Base-by-base conservation (phyloP, 768 basidiomycete genomes). In the Strobilomyces echinocephalus region DNA sequence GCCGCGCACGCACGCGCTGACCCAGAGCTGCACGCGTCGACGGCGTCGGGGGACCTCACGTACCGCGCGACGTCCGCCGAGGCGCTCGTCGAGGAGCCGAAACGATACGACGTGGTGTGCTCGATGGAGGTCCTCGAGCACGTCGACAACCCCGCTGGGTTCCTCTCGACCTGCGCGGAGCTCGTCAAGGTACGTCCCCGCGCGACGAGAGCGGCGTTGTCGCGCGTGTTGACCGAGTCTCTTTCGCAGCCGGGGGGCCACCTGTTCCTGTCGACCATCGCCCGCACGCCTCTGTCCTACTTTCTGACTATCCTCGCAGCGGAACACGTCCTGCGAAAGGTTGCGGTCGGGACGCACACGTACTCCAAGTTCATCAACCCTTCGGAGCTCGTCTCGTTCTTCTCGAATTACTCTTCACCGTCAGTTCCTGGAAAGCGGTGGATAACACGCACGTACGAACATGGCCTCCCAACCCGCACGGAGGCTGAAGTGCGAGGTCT, bases 91-190 rank as follows among this genome's bases (percentile, higher is more conserved):
- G 64, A 77, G 11, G 82, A 84, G 5, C 67, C 79, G 14, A 78
- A 77, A 60, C 81, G 81, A 48, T 98, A 87, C 65, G 95, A 98
- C 67, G 80, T 94, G 18, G 94, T 99, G 14, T 97, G 93, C 66
- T 89, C 94, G 10, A 91, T 98, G 91, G 97, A 99, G 69, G 95
- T 99, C 8, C 67, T 99, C 30, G 97, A 99, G 72, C 97, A 99
- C 64, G 97, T 99, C 47, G 90, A 97, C 66, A 87, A 95, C 63
- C 95, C 97, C 1, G 76, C 82, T 7, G 77, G 79, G 8, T 99
- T 99, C 69, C 77, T 99, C 46, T 75, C 80, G 28, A 83, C 86
- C 36, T 88, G 93, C 59, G 88, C 88, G 0, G 78, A 86, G 53
- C 79, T 98, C 30, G 82, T 95, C 60, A 98, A 97, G 75, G 95